Conservation (phyloP, 345 rosid genomes). For the Reutealis trisperma region DNA sequence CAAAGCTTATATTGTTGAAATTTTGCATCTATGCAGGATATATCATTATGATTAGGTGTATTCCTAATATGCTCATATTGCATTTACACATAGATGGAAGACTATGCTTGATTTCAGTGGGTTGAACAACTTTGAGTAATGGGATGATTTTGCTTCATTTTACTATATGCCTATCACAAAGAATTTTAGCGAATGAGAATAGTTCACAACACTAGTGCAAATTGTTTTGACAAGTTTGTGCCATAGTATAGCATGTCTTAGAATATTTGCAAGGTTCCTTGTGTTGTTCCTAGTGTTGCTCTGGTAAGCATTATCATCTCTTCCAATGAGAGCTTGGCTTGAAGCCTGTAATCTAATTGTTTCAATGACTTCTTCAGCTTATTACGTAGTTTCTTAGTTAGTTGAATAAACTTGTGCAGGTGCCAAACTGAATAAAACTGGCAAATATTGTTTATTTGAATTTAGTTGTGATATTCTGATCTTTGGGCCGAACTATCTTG, state of each 20-base stretch:
- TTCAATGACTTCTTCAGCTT: neutral
- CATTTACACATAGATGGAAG: neutral
- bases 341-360: neutral
- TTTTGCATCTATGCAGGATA: neutral
- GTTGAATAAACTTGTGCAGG: slow-evolving; percentile 2
- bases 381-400: neutral
- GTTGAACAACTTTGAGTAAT: too few species aligned
- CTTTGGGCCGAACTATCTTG: neutral
- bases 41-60: neutral
- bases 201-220: neutral
- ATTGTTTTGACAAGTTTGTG: slow-evolving; percentile 2
- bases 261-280: neutral
- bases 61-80: neutral
- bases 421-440: neutral
- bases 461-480: neutral
- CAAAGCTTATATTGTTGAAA: neutral
- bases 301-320: neutral
- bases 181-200: neutral
- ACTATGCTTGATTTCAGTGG: too few species aligned
- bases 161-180: neutral
- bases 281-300: neutral
- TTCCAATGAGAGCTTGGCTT: neutral
- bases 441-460: neutral
- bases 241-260: neutral
- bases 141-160: neutral